Evolutionary conservation across 306 rosid species (phyloP).

Genomic region (Trichosanthes cucumerina): DNA sequence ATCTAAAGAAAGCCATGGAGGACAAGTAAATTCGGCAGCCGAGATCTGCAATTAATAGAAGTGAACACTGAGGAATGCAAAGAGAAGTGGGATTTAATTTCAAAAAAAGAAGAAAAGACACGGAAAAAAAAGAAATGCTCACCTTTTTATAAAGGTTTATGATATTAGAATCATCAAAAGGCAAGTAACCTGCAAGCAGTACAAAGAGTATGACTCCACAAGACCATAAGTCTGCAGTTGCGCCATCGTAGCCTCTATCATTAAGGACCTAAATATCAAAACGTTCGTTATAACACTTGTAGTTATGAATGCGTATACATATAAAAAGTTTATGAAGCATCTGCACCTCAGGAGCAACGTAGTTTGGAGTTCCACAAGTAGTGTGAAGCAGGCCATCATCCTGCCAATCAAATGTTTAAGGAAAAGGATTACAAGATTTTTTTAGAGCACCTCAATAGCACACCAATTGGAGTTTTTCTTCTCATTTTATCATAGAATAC

Average conservation of each 20-base stretch:
- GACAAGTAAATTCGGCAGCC: slow-evolving; percentile 78
- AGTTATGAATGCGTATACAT: neutral
- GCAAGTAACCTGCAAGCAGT: slow-evolving; percentile 97
- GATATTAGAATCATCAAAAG: slow-evolving; percentile 88
- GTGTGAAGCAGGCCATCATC: slow-evolving; percentile 98
- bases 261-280: slow-evolving; percentile 61
- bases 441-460: neutral
- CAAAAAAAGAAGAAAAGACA: neutral
- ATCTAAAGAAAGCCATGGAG: slow-evolving; percentile 90
- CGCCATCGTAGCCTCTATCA: slow-evolving; percentile 93
- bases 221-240: slow-evolving; percentile 95
- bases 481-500: neutral
- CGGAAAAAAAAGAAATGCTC: slow-evolving; percentile 12
- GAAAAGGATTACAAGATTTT: slow-evolving; percentile 10
- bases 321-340: neutral
- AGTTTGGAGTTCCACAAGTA: slow-evolving; percentile 96
- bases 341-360: slow-evolving; percentile 95
- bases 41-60: slow-evolving; percentile 60
- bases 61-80: slow-evolving; percentile 18
- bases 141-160: slow-evolving; percentile 81
- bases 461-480: neutral
- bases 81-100: slow-evolving; percentile 7
- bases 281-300: slow-evolving; percentile 7
- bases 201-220: slow-evolving; percentile 99
- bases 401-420: slow-evolving; percentile 31